Conservation (phyloP, 192 early-diverging fungal species). For the Coemansia sp. region DNA sequence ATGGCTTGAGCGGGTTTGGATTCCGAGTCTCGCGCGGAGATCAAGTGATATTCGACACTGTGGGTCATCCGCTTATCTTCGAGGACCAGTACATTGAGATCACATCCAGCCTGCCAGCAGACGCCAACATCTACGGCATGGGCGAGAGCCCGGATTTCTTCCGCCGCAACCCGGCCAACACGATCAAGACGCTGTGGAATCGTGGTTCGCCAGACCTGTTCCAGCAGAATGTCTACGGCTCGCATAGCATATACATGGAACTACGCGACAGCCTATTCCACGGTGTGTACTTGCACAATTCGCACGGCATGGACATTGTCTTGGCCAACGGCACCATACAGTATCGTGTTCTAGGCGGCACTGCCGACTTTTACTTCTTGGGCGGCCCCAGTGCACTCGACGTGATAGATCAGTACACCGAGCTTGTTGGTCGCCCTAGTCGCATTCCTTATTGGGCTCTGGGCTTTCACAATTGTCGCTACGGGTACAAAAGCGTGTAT, state of each 20-base stretch:
- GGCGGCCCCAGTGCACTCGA: slow-evolving; percentile 56
- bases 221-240: slow-evolving; percentile 66
- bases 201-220: slow-evolving; percentile 55
- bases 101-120: slow-evolving; percentile 57
- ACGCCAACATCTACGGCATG: slow-evolving; percentile 72
- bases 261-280: slow-evolving; percentile 60
- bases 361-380: slow-evolving; percentile 69
- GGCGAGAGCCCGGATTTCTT: slow-evolving; percentile 66
- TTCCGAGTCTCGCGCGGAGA: slow-evolving; percentile 36
- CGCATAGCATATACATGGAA: slow-evolving; percentile 70
- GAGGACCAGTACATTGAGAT: slow-evolving; percentile 73
- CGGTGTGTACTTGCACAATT: slow-evolving; percentile 62
- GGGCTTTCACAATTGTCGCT: slow-evolving; percentile 69
- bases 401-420: slow-evolving; percentile 62
- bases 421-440: slow-evolving; percentile 66
- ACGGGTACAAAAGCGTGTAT: slow-evolving; percentile 63
- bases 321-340: slow-evolving; percentile 57
- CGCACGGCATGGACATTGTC: slow-evolving; percentile 73
- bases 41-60: slow-evolving; percentile 42
- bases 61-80: slow-evolving; percentile 58
- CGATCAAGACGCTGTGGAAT: slow-evolving; percentile 47
- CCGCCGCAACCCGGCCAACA: slow-evolving; percentile 53
- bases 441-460: slow-evolving; percentile 68
- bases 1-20: slow-evolving; percentile 26
- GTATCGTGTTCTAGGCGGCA: slow-evolving; percentile 70